phyloP scores from a whole-genome alignment of 768 basidiomycete species.

The Suillus weaverae region DNA sequence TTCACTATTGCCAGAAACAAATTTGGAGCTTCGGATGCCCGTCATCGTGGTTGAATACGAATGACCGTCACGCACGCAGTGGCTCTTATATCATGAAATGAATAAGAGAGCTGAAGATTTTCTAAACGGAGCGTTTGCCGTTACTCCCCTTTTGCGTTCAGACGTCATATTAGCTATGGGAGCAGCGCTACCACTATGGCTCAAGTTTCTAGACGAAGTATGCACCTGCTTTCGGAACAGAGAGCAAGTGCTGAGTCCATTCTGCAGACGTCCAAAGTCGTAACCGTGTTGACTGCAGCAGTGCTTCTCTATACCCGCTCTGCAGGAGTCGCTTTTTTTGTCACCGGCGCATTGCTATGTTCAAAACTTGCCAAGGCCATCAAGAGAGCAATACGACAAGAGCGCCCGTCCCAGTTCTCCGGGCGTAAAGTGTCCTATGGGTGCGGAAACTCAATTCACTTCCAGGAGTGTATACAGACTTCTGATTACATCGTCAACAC shows the following conservation, averaged over 20 bases:
- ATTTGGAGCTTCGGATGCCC: background rate
- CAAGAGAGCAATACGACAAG: constrained; percentile 63
- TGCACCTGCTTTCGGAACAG: background rate
- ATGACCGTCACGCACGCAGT: background rate
- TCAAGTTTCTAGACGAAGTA: constrained; percentile 36
- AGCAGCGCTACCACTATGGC: constrained; percentile 19
- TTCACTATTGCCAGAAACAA: background rate
- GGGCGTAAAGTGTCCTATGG: constrained; percentile 62
- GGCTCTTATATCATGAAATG: background rate
- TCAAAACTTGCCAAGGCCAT: constrained; percentile 57
- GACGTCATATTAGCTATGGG: background rate
- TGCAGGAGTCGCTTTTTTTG: constrained; percentile 60
- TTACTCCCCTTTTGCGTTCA: background rate
- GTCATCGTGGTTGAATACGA: background rate
- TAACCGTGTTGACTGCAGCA: constrained; percentile 49
- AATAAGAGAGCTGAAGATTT: background rate
- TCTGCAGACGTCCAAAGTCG: constrained; percentile 56
- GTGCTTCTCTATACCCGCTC: constrained; percentile 62
- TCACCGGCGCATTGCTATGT: constrained; percentile 57
- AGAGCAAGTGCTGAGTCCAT: background rate
- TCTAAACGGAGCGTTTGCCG: background rate
- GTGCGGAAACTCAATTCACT: constrained; percentile 38
- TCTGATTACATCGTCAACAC: constrained; percentile 8
- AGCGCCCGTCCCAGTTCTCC: constrained; percentile 49
- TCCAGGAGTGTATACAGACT: background rate